Evolutionary conservation across 2,329 filamentous ascomycete species (phyloP).

Genomic region (Neopestalotiopsis rosae): DNA sequence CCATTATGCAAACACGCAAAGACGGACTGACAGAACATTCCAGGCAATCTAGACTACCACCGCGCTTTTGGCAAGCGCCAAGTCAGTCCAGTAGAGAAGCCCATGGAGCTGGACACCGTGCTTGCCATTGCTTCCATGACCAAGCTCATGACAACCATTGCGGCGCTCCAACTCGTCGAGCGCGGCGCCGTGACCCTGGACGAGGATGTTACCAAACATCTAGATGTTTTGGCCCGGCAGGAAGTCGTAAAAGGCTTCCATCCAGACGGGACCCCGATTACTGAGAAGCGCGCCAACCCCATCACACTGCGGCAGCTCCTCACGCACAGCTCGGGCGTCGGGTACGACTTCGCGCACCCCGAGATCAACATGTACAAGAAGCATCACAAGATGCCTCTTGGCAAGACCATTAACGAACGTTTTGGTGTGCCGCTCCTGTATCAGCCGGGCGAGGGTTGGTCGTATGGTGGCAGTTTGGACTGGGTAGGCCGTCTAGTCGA

Average conservation of each 20-base stretch:
- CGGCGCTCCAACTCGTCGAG: slow-evolving; percentile 53
- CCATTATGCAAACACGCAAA: no score
- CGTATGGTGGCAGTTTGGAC: slow-evolving; percentile 48
- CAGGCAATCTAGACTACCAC: slow-evolving; percentile 25
- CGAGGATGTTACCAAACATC: slow-evolving; percentile 46
- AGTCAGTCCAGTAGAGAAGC: slow-evolving; percentile 12
- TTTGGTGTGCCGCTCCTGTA: slow-evolving; percentile 45
- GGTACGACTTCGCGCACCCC: slow-evolving; percentile 42
- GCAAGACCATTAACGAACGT: slow-evolving; percentile 27
- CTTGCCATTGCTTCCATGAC: slow-evolving; percentile 42
- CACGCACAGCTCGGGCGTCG: slow-evolving; percentile 50
- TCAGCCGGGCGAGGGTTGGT: slow-evolving; percentile 50
- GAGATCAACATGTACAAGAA: slow-evolving; percentile 17
- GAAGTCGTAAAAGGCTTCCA: slow-evolving; percentile 50
- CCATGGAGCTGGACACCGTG: slow-evolving; percentile 33
- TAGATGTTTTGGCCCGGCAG: slow-evolving; percentile 49
- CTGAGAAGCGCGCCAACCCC: slow-evolving; percentile 32
- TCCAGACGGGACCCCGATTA: slow-evolving; percentile 38
- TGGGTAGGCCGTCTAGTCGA: slow-evolving; percentile 43
- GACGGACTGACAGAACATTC: neutral
- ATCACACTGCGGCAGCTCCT: slow-evolving; percentile 54
- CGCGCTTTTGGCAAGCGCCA: slow-evolving; percentile 21
- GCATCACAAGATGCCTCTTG: neutral
- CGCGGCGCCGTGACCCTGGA: slow-evolving; percentile 49
- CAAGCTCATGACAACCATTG: slow-evolving; percentile 52